A percentile compares a stretch with the other conserved stretches of the same genome.
Evolutionary conservation across 352 stramenopile genomes (phyloP).

Genomic region (Globisporangium abappressorium): DNA sequence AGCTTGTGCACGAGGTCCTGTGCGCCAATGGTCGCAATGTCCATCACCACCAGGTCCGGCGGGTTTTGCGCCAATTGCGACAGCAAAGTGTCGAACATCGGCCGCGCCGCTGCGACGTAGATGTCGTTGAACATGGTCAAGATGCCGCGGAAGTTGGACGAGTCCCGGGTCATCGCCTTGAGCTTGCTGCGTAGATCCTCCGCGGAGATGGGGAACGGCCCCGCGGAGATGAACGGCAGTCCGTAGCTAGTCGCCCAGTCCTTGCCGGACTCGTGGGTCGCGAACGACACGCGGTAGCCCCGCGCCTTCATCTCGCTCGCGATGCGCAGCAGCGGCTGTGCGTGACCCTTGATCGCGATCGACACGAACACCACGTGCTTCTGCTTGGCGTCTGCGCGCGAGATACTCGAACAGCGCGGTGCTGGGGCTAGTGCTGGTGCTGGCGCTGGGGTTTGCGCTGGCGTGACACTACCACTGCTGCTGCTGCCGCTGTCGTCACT

Average conservation of each 20-base stretch:
- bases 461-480: neutral
- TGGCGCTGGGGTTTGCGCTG: neutral
- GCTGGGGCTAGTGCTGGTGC: neutral
- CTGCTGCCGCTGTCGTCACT: neutral
- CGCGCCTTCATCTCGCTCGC: slow-evolving; percentile 67
- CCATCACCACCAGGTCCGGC: slow-evolving; percentile 75
- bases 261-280: slow-evolving; percentile 76
- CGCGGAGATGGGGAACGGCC: slow-evolving; percentile 67
- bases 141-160: slow-evolving; percentile 82
- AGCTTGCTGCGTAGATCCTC: slow-evolving; percentile 70
- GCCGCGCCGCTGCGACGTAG: slow-evolving; percentile 68
- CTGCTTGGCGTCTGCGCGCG: slow-evolving; percentile 20
- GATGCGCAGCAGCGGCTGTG: slow-evolving; percentile 70
- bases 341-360: slow-evolving; percentile 81
- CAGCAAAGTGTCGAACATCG: slow-evolving; percentile 78
- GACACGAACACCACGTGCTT: slow-evolving; percentile 77
- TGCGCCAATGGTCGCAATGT: slow-evolving; percentile 79
- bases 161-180: slow-evolving; percentile 75
- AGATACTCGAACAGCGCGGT: neutral
- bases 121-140: slow-evolving; percentile 89
- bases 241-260: slow-evolving; percentile 62
- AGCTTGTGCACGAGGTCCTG: slow-evolving; percentile 81
- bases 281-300: slow-evolving; percentile 79
- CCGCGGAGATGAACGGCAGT: slow-evolving; percentile 70
- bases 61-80: slow-evolving; percentile 33